Percentiles rank a stretch among this genome's conserved stretches.
phyloP scores from a whole-genome alignment of 345 rosid genomes.

The Linum usitatissimum region DNA sequence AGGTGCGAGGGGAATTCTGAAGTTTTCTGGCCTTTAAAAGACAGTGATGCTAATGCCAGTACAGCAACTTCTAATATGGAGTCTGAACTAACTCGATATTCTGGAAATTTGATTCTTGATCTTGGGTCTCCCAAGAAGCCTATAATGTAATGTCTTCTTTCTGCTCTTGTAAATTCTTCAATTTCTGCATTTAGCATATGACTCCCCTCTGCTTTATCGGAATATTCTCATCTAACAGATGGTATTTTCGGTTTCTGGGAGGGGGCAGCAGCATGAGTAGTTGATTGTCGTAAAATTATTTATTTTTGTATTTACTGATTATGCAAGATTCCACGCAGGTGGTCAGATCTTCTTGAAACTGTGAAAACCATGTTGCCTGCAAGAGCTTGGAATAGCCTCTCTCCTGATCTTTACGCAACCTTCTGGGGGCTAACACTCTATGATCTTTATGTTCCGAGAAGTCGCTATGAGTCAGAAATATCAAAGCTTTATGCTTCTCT shows the following conservation, averaged over 20 bases:
- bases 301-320: neutral
- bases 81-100: constrained; percentile 32
- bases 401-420: constrained; percentile 91
- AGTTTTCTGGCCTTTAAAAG: constrained; percentile 83
- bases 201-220: neutral
- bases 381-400: constrained; percentile 98
- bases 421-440: constrained; percentile 98
- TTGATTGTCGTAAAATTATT: too few relatives aligned
- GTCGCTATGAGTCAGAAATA: constrained; percentile 91
- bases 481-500: constrained; percentile 91
- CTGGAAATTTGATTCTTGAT: constrained; percentile 46
- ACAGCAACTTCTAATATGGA: constrained; percentile 23
- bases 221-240: neutral
- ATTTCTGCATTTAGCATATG: constrained; percentile 8
- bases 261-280: neutral
- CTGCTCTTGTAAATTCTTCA: constrained; percentile 4
- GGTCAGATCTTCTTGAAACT: constrained; percentile 85
- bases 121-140: constrained; percentile 48
- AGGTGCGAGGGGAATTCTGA: constrained; percentile 56
- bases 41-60: constrained; percentile 29
- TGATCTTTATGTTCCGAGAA: constrained; percentile 94
- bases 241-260: neutral
- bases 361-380: constrained; percentile 85
- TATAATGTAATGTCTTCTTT: constrained; percentile 34
- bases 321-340: constrained; percentile 38